These are phyloP conservation scores for Phyllosticta citribraziliensis DNA, from an alignment of 2,329 filamentous ascomycete genomes.

Conservation along the genomic window DNA sequence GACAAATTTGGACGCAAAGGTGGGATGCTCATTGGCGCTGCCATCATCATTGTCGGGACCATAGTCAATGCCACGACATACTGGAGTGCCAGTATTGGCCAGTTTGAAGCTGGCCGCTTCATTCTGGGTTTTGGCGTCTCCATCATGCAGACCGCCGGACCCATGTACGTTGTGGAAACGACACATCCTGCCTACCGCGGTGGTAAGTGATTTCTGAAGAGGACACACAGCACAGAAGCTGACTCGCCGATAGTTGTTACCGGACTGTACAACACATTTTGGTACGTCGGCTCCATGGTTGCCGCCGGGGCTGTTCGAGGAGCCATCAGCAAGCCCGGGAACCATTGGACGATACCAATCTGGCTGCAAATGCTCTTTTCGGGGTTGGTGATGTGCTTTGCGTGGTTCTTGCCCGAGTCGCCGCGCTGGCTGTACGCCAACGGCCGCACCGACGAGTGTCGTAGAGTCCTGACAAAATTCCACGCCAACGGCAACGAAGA, in stretches of 20 bases:
- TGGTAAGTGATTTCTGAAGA: not conserved
- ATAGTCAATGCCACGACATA: constrained; percentile 37
- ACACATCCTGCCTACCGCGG: constrained; percentile 54
- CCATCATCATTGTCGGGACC: constrained; percentile 43
- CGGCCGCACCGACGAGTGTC: constrained; percentile 19
- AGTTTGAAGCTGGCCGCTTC: constrained; percentile 53
- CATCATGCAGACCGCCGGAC: constrained; percentile 50
- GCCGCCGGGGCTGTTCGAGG: constrained; percentile 20
- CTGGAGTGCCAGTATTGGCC: constrained; percentile 29
- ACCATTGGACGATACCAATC: constrained; percentile 14
- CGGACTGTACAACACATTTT: constrained; percentile 33
- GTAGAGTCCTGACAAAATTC: constrained; percentile 44
- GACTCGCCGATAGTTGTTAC: constrained; percentile 21
- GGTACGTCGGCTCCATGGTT: constrained; percentile 30
- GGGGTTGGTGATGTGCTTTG: constrained; percentile 30
- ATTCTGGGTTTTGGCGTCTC: constrained; percentile 54
- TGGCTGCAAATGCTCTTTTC: constrained; percentile 19
- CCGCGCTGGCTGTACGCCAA: constrained; percentile 39
- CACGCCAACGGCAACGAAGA: constrained; percentile 48
- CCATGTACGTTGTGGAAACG: constrained; percentile 54
- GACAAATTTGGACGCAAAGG: constrained; percentile 34
- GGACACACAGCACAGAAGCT: not conserved
- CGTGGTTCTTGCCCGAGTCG: constrained; percentile 40
- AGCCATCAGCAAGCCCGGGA: constrained; percentile 14
- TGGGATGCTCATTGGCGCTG: constrained; percentile 47